A percentile compares a stretch with the other conserved stretches of the same genome.
Evolutionary conservation across 805 yeast genomes (phyloP).

Genomic region (Saturnispora gosingensis): DNA sequence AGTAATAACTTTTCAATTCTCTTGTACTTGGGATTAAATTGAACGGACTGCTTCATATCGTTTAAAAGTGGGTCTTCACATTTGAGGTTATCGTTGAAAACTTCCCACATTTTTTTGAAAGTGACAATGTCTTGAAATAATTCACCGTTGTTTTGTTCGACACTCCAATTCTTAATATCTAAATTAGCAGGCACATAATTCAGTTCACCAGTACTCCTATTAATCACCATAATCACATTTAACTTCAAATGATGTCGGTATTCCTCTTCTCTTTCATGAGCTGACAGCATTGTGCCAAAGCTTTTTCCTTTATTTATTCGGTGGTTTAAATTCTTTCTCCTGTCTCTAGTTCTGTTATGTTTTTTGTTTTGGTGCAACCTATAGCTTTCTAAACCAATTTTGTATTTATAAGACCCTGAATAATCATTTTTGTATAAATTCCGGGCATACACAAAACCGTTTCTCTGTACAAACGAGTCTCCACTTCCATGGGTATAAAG

Average conservation of each 20-base stretch:
- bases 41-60: constrained; percentile 1
- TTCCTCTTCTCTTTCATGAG: background rate
- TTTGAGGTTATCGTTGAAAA: constrained; percentile 10
- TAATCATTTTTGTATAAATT: constrained; percentile 21
- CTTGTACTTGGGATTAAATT: background rate
- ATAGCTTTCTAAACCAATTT: background rate
- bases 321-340: background rate
- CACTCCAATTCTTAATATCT: constrained; percentile 27
- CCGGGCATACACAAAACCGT: constrained; percentile 19
- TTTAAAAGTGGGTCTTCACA: background rate
- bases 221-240: constrained; percentile 21
- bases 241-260: constrained; percentile 15
- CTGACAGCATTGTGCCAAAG: background rate
- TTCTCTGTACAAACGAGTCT: constrained; percentile 20
- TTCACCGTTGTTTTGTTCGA: constrained; percentile 27
- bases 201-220: constrained; percentile 28
- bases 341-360: background rate
- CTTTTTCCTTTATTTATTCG: background rate
- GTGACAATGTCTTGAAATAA: constrained; percentile 24
- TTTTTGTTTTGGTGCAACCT: background rate
- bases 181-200: constrained; percentile 27
- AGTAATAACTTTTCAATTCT: constrained; percentile 21
- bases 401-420: constrained; percentile 6
- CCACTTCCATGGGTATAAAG: constrained; percentile 17
- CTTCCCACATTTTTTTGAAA: constrained; percentile 16